Base-by-base conservation (phyloP, 768 basidiomycete genomes). In the Termitomyces sp. region DNA sequence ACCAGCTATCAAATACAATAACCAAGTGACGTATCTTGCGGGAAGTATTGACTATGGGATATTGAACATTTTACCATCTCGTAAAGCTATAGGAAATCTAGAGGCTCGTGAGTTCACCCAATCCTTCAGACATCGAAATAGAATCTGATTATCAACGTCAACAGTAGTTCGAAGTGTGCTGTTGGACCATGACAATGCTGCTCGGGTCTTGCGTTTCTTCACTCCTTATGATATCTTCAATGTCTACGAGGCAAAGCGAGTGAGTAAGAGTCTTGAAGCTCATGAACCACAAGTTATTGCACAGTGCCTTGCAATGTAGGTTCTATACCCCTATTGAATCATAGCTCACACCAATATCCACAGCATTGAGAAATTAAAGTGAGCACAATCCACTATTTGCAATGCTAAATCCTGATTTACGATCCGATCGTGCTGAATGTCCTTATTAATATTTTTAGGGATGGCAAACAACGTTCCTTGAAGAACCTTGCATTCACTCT, bases 61-160 rank as follows among this genome's bases (percentile, higher is more conserved):
- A 2, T 36, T 36, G 4, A 50, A 20, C 33, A 22, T 50, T 22
- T 14, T 50, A 16, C 48, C 13, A 36, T 0, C 1, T 6, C 0
- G 0, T 3, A 6, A 6, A 8, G 5, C 14, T 0, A 1, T 3
- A 6, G 7, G 14, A 14, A 14, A 14, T 0, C 4, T 0, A 2
- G 7, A 0, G 14, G 14, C n/a, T n/a, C n/a, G 34, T 34, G 22
- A 50, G 48, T 34, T 22, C 3, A 22, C 3, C 20, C 22, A n/a
- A 30, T 3, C 26, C 16, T 0, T 30, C 30, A 10, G 18, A 10
- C 5, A 46, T 46, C 16, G n/a, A 30, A 18, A 18, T 9, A 9
- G 45, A n/a, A 9, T 10, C 45, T 46, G 18, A 46, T 30, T 30
- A 10, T 27, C 26, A 1, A 36, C 9, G 30, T 30, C 30, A 4